These are phyloP conservation scores for Trypanosomatidae sp. DNA, from an alignment of 208 protist species.

Conservation along the genomic window DNA sequence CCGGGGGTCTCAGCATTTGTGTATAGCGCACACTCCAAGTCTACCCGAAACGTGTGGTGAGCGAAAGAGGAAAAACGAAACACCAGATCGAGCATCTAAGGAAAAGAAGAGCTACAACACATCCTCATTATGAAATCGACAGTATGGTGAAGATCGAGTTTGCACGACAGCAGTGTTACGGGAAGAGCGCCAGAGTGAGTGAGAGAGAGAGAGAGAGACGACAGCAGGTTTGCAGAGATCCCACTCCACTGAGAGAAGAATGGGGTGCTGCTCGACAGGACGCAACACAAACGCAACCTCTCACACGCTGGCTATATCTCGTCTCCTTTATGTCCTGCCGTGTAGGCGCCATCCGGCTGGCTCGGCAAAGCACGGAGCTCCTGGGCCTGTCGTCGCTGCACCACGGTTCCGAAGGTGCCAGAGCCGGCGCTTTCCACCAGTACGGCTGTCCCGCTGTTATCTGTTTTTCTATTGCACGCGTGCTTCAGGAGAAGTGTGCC, in stretches of 20 bases:
- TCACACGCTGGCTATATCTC: neutral
- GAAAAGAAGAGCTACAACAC: neutral
- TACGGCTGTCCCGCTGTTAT: constrained; percentile 70
- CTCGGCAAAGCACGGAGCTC: constrained; percentile 20
- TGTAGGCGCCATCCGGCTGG: neutral
- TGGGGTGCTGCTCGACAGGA: neutral
- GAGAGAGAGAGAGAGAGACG: too few species aligned
- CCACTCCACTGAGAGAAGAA: neutral
- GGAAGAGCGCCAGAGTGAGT: neutral
- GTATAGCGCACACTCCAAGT: neutral
- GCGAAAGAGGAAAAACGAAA: neutral
- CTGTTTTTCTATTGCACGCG: constrained; percentile 79
- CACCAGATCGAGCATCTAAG: neutral
- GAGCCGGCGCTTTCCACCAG: constrained; percentile 72
- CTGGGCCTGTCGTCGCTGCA: constrained; percentile 57
- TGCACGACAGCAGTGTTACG: neutral
- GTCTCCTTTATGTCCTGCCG: neutral
- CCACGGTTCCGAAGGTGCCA: constrained; percentile 73
- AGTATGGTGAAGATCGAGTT: neutral
- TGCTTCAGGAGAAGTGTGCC: constrained; percentile 86
- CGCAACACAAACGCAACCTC: neutral
- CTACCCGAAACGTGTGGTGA: neutral
- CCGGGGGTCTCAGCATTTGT: neutral
- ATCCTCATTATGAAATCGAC: neutral
- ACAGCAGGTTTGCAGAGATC: neutral